A percentile compares a stretch with the other conserved stretches of the same genome.
Evolutionary conservation across 1,139 yeast species (phyloP).

Genomic region (Meyerozyma sp.): DNA sequence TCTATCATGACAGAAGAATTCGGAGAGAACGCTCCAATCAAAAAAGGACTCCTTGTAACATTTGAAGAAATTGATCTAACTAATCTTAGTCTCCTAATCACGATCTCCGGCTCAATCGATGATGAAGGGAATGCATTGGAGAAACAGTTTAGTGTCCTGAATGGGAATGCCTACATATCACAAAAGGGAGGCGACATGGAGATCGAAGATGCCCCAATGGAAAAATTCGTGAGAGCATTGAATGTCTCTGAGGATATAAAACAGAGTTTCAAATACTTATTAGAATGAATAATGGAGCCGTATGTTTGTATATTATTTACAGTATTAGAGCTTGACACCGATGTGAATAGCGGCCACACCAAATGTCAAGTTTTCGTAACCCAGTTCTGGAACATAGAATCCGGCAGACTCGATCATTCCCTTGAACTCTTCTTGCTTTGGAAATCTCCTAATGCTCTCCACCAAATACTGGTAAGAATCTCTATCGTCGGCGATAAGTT

Average conservation of each 20-base stretch:
- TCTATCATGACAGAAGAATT: conserved; percentile 15
- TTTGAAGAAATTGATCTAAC: conserved; percentile 8
- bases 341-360: conserved; percentile 96
- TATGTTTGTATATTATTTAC: conserved; percentile 3
- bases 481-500: conserved; percentile 87
- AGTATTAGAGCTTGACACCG: conserved; percentile 67
- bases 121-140: conserved; percentile 1
- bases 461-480: conserved; percentile 94
- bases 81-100: conserved; percentile 16
- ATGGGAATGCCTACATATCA: neutral
- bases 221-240: conserved; percentile 21
- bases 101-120: conserved; percentile 27
- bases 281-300: neutral
- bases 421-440: conserved; percentile 86
- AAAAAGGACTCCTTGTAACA: conserved; percentile 4
- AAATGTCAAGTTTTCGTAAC: conserved; percentile 92
- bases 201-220: conserved; percentile 10
- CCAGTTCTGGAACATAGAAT: conserved; percentile 76
- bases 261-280: conserved; percentile 12
- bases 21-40: conserved; percentile 3
- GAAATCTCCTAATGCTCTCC: conserved; percentile 88
- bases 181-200: conserved; percentile 17
- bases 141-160: neutral
- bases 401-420: conserved; percentile 94
- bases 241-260: conserved; percentile 30